Conservation (phyloP, 2,329 filamentous ascomycete genomes). For the Fusarium sambucinum region DNA sequence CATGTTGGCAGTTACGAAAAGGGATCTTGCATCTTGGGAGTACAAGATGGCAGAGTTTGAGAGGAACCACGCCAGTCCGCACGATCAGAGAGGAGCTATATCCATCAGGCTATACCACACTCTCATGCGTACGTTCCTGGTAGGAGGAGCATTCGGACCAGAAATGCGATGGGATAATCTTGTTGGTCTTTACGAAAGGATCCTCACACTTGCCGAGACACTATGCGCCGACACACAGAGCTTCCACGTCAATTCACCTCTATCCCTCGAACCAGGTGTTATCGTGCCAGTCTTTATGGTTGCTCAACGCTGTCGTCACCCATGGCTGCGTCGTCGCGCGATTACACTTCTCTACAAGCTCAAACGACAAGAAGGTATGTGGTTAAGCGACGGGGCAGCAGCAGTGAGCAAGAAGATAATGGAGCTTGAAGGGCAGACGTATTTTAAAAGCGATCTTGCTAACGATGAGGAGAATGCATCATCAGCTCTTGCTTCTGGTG, state of each 20-base stretch:
- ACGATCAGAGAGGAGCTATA: slow-evolving; percentile 33
- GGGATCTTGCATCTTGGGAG: slow-evolving; percentile 42
- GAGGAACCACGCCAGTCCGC: slow-evolving; percentile 4
- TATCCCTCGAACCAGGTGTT: slow-evolving; percentile 52
- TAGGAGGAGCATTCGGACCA: slow-evolving; percentile 37
- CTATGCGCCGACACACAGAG: slow-evolving; percentile 31
- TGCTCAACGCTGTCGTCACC: slow-evolving; percentile 49
- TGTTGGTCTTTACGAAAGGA: slow-evolving; percentile 49
- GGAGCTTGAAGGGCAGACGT: slow-evolving; percentile 41
- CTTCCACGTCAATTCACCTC: slow-evolving; percentile 31
- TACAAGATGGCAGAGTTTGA: slow-evolving; percentile 44
- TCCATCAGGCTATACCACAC: slow-evolving; percentile 50
- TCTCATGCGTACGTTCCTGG: slow-evolving; percentile 37
- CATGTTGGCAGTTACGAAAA: slow-evolving; percentile 9
- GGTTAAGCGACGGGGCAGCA: slow-evolving; percentile 50
- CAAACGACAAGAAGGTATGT: slow-evolving; percentile 52
- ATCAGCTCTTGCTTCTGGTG: background rate
- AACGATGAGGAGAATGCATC: slow-evolving; percentile 1
- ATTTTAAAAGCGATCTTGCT: slow-evolving; percentile 28
- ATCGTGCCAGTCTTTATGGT: slow-evolving; percentile 49
- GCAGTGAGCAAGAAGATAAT: slow-evolving; percentile 41
- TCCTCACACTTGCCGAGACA: slow-evolving; percentile 38
- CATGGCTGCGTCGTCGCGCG: slow-evolving; percentile 45
- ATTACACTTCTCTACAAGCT: slow-evolving; percentile 42
- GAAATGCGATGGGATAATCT: slow-evolving; percentile 49